These are phyloP conservation scores for Priceomyces melissophilus DNA, from an alignment of 805 yeast species.

Conservation along the genomic window DNA sequence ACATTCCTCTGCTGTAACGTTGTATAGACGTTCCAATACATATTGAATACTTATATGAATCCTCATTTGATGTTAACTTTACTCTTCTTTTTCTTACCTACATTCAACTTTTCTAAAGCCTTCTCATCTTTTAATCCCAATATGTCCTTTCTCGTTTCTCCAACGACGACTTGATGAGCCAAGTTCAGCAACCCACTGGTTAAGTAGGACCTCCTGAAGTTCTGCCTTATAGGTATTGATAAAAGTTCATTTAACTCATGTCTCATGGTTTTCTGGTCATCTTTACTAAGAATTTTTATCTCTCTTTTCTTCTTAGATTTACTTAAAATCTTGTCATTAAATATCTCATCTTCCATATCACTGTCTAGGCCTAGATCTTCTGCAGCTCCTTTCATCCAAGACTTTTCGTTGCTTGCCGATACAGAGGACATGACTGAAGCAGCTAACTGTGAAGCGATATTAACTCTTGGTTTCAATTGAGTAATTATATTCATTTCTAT, in stretches of 20 bases:
- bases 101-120: constrained; percentile 60
- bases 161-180: constrained; percentile 72
- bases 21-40: not conserved
- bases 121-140: constrained; percentile 66
- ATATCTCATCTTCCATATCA: constrained; percentile 55
- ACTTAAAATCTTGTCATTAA: constrained; percentile 63
- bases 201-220: constrained; percentile 65
- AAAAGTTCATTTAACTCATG: constrained; percentile 54
- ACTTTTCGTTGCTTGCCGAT: constrained; percentile 61
- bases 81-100: constrained; percentile 1
- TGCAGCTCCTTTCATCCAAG: constrained; percentile 88
- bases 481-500: constrained; percentile 70
- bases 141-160: constrained; percentile 62
- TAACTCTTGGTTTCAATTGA: constrained; percentile 67
- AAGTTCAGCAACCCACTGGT: constrained; percentile 76
- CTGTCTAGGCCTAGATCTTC: constrained; percentile 86
- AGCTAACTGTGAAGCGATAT: constrained; percentile 69
- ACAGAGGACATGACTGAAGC: constrained; percentile 63
- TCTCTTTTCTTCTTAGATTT: constrained; percentile 55
- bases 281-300: constrained; percentile 41
- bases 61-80: not conserved
- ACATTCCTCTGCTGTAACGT: not conserved
- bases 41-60: constrained; percentile 1
- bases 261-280: constrained; percentile 44
- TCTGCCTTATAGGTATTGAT: constrained; percentile 54